These are phyloP conservation scores for Fusarium sp. DNA, from an alignment of 2,329 filamentous ascomycete species.

Conservation along the genomic window DNA sequence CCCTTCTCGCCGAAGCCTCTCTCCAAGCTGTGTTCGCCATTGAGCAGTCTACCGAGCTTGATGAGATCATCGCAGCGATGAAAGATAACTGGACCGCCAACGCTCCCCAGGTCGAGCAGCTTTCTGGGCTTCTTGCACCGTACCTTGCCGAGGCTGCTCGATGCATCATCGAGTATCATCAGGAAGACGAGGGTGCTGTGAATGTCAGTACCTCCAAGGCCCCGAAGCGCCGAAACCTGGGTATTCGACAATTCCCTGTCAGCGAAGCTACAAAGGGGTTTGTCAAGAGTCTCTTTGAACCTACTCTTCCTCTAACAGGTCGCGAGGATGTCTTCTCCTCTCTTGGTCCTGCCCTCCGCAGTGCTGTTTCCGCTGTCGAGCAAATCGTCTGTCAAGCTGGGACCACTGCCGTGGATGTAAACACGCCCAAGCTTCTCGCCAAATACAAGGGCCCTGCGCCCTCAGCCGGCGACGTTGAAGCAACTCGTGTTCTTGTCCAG, in stretches of 20 bases:
- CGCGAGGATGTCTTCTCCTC: slow-evolving; percentile 18
- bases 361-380: background rate
- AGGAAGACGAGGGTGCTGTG: background rate
- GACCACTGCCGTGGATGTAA: background rate
- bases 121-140: background rate
- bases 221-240: background rate
- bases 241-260: background rate
- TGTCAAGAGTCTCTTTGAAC: slow-evolving; percentile 21
- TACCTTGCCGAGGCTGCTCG: slow-evolving; percentile 12
- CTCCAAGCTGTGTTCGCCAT: slow-evolving; percentile 21
- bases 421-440: background rate
- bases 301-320: slow-evolving; percentile 17
- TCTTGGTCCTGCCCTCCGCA: slow-evolving; percentile 12
- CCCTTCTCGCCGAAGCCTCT: slow-evolving; percentile 8
- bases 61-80: slow-evolving; percentile 24
- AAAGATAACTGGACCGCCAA: slow-evolving; percentile 18
- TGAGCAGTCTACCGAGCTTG: slow-evolving; percentile 20
- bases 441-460: background rate
- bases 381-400: slow-evolving; percentile 7
- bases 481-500: slow-evolving; percentile 15
- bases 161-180: slow-evolving; percentile 3
- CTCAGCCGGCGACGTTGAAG: background rate
- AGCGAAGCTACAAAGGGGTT: background rate
- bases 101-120: slow-evolving; percentile 7
- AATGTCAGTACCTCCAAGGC: background rate